Conservation (phyloP, 2,329 filamentous ascomycete species). For the Ceratocystis huliohia region DNA sequence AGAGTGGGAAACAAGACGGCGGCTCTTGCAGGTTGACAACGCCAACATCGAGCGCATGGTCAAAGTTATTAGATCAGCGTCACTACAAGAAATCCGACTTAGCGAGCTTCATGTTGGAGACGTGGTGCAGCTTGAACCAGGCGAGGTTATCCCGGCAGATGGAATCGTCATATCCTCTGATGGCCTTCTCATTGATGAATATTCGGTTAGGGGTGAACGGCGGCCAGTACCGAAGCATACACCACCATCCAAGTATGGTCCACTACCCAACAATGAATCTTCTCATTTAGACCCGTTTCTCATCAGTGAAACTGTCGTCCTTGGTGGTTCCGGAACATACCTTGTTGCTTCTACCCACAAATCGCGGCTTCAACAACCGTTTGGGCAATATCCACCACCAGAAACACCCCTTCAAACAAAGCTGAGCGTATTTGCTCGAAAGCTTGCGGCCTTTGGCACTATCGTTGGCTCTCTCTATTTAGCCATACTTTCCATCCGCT, state of each 20-base stretch:
- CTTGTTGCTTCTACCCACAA: constrained; percentile 62
- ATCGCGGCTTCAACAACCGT: constrained; percentile 48
- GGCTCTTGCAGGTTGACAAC: constrained; percentile 68
- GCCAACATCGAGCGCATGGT: constrained; percentile 66
- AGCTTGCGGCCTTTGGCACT: constrained; percentile 43
- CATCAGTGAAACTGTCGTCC: constrained; percentile 64
- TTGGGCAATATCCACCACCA: constrained; percentile 61
- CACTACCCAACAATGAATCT: background rate
- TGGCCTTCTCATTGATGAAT: constrained; percentile 54
- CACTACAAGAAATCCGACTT: constrained; percentile 54
- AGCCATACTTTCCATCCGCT: constrained; percentile 32
- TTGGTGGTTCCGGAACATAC: constrained; percentile 63
- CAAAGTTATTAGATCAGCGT: constrained; percentile 64
- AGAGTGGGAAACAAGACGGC: constrained; percentile 70
- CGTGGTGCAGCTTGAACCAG: constrained; percentile 58
- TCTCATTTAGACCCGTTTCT: constrained; percentile 60
- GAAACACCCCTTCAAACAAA: constrained; percentile 69
- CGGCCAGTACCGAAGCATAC: constrained; percentile 52
- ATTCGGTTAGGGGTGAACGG: constrained; percentile 63
- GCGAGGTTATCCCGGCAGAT: constrained; percentile 59
- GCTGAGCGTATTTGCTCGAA: constrained; percentile 62
- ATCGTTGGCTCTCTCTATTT: constrained; percentile 34
- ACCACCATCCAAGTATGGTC: background rate
- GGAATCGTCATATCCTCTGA: constrained; percentile 55
- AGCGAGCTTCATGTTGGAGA: constrained; percentile 63